Evolutionary conservation across 768 basidiomycete species (phyloP).

Genomic region (Crepidotus variabilis): DNA sequence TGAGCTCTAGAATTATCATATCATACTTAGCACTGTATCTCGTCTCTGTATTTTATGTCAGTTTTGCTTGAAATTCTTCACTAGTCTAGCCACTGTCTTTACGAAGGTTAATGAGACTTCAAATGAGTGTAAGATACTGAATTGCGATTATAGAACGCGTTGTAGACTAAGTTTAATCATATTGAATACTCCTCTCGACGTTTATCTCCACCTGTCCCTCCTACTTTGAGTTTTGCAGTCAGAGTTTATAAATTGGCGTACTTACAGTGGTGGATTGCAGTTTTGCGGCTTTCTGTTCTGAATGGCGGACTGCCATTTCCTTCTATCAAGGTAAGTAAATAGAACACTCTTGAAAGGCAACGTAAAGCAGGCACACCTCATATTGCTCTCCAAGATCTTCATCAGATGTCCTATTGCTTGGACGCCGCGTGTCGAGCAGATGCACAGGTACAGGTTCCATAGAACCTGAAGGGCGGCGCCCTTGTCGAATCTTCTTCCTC

Average conservation of each 20-base stretch:
- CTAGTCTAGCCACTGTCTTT: too few species aligned
- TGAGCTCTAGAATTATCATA: too few species aligned
- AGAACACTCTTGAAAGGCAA: not conserved
- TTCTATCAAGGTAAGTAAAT: too few species aligned
- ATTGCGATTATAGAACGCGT: not conserved
- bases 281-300: not conserved
- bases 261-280: not conserved
- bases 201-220: conserved; percentile 14
- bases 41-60: too few species aligned
- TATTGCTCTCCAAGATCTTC: conserved; percentile 1
- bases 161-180: conserved; percentile 7
- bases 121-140: not conserved
- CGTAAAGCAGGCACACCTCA: not conserved
- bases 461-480: conserved; percentile 8
- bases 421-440: conserved; percentile 12
- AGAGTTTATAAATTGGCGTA: not conserved
- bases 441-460: conserved; percentile 12
- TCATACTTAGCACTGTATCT: too few species aligned
- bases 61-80: too few species aligned
- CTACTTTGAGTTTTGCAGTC: not conserved
- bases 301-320: too few species aligned
- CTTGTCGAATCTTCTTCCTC: conserved; percentile 14
- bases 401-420: conserved; percentile 3
- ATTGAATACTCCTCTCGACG: conserved; percentile 16
- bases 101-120: too few species aligned